Conservation (phyloP, 2,329 filamentous ascomycete genomes). For the Mollisiaceae sp. region DNA sequence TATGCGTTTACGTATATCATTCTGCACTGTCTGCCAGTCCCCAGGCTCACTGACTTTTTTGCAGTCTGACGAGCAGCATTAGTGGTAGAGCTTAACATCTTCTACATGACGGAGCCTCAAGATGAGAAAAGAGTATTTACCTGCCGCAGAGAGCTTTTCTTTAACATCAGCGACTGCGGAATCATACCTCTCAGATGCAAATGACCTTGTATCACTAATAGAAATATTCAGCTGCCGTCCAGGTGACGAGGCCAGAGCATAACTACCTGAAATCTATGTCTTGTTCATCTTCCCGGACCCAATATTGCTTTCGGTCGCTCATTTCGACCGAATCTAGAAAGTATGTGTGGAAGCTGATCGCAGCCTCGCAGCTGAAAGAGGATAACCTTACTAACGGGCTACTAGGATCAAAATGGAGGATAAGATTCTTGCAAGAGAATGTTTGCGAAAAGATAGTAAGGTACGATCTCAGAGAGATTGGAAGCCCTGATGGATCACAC, state of each 20-base stretch:
- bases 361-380: not conserved
- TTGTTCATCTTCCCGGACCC: constrained; percentile 25
- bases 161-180: constrained; percentile 23
- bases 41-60: constrained; percentile 10
- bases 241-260: not conserved
- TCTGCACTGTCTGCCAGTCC: constrained; percentile 28
- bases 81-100: not conserved
- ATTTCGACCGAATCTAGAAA: not conserved
- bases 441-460: not conserved
- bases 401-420: not conserved
- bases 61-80: constrained; percentile 15
- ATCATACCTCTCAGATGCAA: constrained; percentile 25
- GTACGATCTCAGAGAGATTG: not conserved
- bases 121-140: constrained; percentile 10
- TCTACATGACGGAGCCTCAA: not conserved
- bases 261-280: constrained; percentile 30
- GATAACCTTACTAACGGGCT: not conserved
- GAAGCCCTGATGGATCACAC: not conserved
- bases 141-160: constrained; percentile 16
- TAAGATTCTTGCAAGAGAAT: not conserved
- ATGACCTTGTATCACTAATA: constrained; percentile 27
- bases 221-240: not conserved
- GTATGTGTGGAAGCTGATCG: not conserved
- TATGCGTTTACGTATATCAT: constrained; percentile 19
- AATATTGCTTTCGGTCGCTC: not conserved